Evolutionary conservation across 78 protist genomes (phyloP), one percentile per base, ranked within the genome.

Genomic region (Cavenderia fasciculata): DNA sequence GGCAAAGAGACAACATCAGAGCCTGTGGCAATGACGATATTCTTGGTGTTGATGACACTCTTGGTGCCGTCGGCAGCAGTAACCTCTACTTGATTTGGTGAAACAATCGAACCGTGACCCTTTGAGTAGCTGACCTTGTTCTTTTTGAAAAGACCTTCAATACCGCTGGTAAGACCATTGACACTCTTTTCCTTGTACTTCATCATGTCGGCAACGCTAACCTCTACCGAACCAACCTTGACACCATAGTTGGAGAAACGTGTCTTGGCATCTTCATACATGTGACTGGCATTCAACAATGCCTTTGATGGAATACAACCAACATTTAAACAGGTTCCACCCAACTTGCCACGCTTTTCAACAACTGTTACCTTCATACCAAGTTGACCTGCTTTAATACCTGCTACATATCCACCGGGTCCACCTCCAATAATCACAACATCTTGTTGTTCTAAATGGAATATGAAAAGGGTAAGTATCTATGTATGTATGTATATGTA

Each of bases 321-420:
- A 23, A 98, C 99, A 84, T 99, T 98, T 34, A 99, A 95, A 97
- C 99, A 99, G 11, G 99, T 98, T n/a, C 99, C 99, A 8, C 98
- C 99, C 18, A 97, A 95, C 38, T 92, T 27, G n/a, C 99, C 99
- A 94, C 97, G 98, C 99, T 36, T 56, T 23, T 72, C 86, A 11
- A 92, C 77, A 41, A 73, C 75, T 46, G 78, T 38, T 18, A 78
- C 94, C 79, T 97, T 96, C 66, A 97, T 56, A 12, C 99, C 99
- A 31, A 98, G 93, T 94, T 99, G 99, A 21, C 97, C 99, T n/a
- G 99, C 99, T 76, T 97, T 98, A 85, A 99, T 97, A 36, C 99
- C 99, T 16, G 98, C 99, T n/a, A 98, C 99, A 85, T 99, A 99
- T 34, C 99, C 99, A 43, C 99, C 99, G 19, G 99, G 99, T 4